phyloP scores from a whole-genome alignment of 345 rosid species.

The Cardiospermum halicacabum region DNA sequence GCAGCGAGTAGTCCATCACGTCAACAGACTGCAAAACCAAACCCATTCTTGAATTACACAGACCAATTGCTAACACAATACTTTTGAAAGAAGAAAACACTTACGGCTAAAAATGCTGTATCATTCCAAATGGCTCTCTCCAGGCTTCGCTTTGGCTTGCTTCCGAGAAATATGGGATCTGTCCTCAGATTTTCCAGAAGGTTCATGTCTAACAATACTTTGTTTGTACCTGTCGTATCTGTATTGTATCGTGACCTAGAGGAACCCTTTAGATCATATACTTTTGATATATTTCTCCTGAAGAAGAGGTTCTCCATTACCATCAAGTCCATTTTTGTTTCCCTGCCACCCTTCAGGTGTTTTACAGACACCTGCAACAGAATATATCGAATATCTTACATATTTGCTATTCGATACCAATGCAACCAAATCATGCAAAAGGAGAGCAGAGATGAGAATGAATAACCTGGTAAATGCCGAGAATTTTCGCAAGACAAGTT shows the following conservation, averaged over 20 bases:
- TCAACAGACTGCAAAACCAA: slow-evolving; percentile 57
- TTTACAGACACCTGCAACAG: slow-evolving; percentile 69
- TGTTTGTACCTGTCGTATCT: slow-evolving; percentile 69
- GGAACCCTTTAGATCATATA: slow-evolving; percentile 95
- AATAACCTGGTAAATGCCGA: slow-evolving; percentile 96
- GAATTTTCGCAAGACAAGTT: slow-evolving; percentile 95
- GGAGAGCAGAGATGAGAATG: neutral
- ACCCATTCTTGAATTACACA: too few relatives aligned
- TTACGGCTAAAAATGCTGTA: slow-evolving; percentile 85
- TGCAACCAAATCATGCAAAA: neutral
- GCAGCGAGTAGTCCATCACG: slow-evolving; percentile 95
- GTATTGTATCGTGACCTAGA: slow-evolving; percentile 75
- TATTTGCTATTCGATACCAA: neutral
- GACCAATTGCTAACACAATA: neutral
- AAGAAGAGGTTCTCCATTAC: slow-evolving; percentile 99
- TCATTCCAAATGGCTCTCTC: slow-evolving; percentile 99
- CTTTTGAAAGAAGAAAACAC: too few relatives aligned
- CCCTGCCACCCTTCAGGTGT: slow-evolving; percentile 79
- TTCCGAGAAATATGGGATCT: slow-evolving; percentile 89
- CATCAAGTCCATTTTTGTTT: slow-evolving; percentile 88
- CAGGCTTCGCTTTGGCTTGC: slow-evolving; percentile 87
- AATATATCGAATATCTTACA: neutral
- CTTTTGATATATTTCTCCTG: slow-evolving; percentile 60
- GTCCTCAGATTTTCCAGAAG: slow-evolving; percentile 72
- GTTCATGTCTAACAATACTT: slow-evolving; percentile 82